These are phyloP conservation scores for Kwoniella shivajii DNA, from an alignment of 1,284 basidiomycete species.

Conservation along the genomic window DNA sequence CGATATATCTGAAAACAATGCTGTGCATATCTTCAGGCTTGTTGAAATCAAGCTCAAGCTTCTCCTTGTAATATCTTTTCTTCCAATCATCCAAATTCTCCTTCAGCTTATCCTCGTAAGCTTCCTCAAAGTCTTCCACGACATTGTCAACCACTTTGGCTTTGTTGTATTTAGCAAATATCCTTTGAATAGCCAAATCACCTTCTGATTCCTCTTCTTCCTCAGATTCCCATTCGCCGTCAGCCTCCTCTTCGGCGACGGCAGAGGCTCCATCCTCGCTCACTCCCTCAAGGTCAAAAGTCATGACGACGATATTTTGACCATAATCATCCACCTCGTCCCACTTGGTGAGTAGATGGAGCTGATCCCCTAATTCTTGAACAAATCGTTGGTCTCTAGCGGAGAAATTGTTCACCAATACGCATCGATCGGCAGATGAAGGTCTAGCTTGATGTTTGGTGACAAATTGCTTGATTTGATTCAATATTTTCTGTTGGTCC, in stretches of 20 bases:
- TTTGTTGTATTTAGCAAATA: slow-evolving; percentile 83
- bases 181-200: slow-evolving; percentile 59
- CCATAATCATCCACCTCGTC: slow-evolving; percentile 87
- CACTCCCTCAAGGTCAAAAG: slow-evolving; percentile 61
- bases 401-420: slow-evolving; percentile 74
- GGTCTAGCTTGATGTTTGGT: slow-evolving; percentile 58
- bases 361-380: slow-evolving; percentile 67
- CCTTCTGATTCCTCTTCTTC: slow-evolving; percentile 27
- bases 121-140: slow-evolving; percentile 72
- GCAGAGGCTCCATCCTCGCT: slow-evolving; percentile 45
- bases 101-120: slow-evolving; percentile 70
- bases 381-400: slow-evolving; percentile 79
- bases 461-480: slow-evolving; percentile 74
- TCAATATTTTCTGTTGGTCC: slow-evolving; percentile 73
- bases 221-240: slow-evolving; percentile 54
- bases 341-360: slow-evolving; percentile 77
- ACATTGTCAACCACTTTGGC: slow-evolving; percentile 71
- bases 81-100: slow-evolving; percentile 95
- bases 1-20: slow-evolving; percentile 79
- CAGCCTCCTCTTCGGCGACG: slow-evolving; percentile 27
- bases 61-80: slow-evolving; percentile 82
- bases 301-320: slow-evolving; percentile 56
- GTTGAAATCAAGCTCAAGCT: slow-evolving; percentile 77
- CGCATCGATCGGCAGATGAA: slow-evolving; percentile 57
- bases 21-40: slow-evolving; percentile 65